Conservation (phyloP, 495 filamentous ascomycete species). For the Neurospora sp. region DNA sequence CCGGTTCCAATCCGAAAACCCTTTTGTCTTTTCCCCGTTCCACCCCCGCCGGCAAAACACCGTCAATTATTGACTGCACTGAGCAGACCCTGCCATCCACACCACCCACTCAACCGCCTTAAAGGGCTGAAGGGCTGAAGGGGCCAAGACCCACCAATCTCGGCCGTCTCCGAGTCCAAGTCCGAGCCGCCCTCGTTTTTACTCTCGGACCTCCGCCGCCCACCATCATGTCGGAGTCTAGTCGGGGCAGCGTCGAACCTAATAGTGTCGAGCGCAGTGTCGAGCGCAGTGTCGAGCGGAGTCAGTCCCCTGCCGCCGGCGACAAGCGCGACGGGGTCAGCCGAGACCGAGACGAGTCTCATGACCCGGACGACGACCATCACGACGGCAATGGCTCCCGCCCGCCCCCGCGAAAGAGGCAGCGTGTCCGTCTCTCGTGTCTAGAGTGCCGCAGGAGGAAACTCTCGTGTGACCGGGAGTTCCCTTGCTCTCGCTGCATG, state of each 20-base stretch:
- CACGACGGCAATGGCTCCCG: constrained; percentile 18
- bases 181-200: not conserved
- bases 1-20: not conserved
- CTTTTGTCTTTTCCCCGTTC: not conserved
- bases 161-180: not conserved
- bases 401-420: constrained; percentile 35
- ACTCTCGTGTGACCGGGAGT: constrained; percentile 41
- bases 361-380: constrained; percentile 7
- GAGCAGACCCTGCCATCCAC: not conserved
- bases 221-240: not conserved
- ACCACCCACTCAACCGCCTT: not conserved
- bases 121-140: not conserved
- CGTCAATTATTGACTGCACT: not conserved
- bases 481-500: constrained; percentile 41
- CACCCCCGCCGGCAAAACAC: not conserved
- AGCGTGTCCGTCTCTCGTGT: constrained; percentile 39
- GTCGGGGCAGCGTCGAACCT: not conserved
- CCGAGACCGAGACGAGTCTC: not conserved
- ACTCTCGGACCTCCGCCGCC: not conserved
- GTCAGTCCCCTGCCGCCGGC: not conserved
- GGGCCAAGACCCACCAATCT: not conserved
- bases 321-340: not conserved
- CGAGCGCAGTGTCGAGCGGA: not conserved
- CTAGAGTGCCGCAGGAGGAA: constrained; percentile 41
- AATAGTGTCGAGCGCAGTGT: not conserved